Evolutionary conservation across 2,329 filamentous ascomycete species (phyloP), one percentile per base, ranked within the genome.

Genomic region (Paracoccidioides lutzii): DNA sequence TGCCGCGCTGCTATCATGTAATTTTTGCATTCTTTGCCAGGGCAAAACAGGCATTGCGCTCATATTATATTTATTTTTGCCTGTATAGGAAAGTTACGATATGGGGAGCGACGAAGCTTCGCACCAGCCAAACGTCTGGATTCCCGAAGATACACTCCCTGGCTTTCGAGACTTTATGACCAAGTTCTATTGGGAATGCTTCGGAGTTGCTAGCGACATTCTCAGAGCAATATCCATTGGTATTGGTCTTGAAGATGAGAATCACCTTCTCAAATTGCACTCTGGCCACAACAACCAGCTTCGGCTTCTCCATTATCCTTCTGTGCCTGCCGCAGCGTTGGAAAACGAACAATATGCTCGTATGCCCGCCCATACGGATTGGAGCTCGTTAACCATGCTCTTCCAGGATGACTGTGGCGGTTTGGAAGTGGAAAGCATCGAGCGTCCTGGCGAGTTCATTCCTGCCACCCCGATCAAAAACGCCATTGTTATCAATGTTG

Each of bases 271-370:
- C 3, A 65, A 66, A 22, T 73, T 77, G 46, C 81, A 84, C 65
- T 75, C 73, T 38, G 76, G 77, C 0, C 72, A 77, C 56, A 77
- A 81, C 60, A 81, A 82, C 59, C 81, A 83, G 58, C 69, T 84
- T 8, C 75, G 82, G 1, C 66, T 85, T 32, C 68, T 84, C 14
- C 81, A 84, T 63, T 85, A 81, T 58, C 77, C 78, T 0, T 68
- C 75, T 2, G 69, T 79, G 4, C 69, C 73, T 32, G 73, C 72
- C 4, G 67, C 69, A 37, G 71, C 70, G 40, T 64, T 80, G 22
- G 69, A 72, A 35, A 72, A 69, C 44, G 69, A 73, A 10, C 61
- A 68, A 14, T 70, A 75, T 41, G 72, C 75, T 8, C 69, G 78
- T 9, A 78, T 79, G 52, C 74, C 76, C 0, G 73, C 76, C 3